phyloP scores from a whole-genome alignment of 1,284 basidiomycete genomes.

The Apiotrichum siamense region DNA sequence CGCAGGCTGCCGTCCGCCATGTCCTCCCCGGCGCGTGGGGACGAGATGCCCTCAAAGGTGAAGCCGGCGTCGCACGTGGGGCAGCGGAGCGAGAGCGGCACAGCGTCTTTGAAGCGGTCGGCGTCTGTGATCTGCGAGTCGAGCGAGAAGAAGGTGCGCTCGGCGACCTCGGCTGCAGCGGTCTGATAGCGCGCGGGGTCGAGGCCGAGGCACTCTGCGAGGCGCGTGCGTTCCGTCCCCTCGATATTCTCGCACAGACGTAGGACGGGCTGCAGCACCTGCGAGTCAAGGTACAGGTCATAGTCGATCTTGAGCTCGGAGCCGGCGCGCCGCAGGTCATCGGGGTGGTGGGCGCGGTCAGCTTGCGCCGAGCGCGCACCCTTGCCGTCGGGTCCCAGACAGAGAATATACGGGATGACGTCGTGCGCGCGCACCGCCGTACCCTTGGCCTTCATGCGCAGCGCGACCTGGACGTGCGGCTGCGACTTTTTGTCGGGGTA shows the following conservation, averaged over 20 bases:
- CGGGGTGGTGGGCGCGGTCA: conserved; percentile 86
- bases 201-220: conserved; percentile 94
- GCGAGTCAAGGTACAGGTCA: conserved; percentile 85
- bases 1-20: conserved; percentile 50
- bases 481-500: conserved; percentile 93
- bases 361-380: conserved; percentile 73
- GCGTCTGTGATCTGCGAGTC: conserved; percentile 86
- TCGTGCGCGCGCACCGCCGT: conserved; percentile 76
- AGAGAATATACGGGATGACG: conserved; percentile 95
- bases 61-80: conserved; percentile 61
- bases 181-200: conserved; percentile 73
- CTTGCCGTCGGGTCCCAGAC: conserved; percentile 68
- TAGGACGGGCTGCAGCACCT: conserved; percentile 90
- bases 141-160: conserved; percentile 69
- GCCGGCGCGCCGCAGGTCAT: conserved; percentile 72
- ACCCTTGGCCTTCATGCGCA: conserved; percentile 82
- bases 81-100: conserved; percentile 67
- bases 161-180: conserved; percentile 53
- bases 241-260: conserved; percentile 94
- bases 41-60: conserved; percentile 59
- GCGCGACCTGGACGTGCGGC: conserved; percentile 94
- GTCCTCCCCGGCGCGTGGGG: conserved; percentile 54
- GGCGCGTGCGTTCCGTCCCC: conserved; percentile 81
- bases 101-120: conserved; percentile 73
- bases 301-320: conserved; percentile 62